A percentile compares a stretch with the other conserved stretches of the same genome.
Conservation (phyloP, 768 basidiomycete genomes). For the Podaxis sp. region DNA sequence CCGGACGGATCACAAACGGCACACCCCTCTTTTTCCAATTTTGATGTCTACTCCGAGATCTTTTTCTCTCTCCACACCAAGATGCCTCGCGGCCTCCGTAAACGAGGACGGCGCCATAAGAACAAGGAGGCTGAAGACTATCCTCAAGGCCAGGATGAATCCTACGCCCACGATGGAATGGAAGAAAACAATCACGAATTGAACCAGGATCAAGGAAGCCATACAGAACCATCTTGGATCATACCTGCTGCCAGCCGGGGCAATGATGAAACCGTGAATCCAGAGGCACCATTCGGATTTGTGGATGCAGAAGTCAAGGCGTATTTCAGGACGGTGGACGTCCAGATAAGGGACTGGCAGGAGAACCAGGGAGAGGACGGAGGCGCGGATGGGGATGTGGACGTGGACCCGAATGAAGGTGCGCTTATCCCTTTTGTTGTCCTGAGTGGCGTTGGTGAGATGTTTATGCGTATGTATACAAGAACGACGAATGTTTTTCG, state of each 20-base stretch:
- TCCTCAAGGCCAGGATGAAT: conserved; percentile 12
- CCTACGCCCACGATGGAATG: conserved; percentile 1
- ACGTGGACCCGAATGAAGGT: conserved; percentile 74
- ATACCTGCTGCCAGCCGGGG: conserved; percentile 36
- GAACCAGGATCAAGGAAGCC: conserved; percentile 18
- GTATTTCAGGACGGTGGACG: conserved; percentile 87
- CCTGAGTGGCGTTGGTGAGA: background rate
- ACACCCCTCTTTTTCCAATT: background rate
- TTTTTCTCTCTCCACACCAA: background rate
- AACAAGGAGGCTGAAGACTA: conserved; percentile 36
- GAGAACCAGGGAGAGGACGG: conserved; percentile 42
- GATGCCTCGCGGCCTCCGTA: conserved; percentile 77
- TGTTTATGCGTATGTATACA: conserved; percentile 12
- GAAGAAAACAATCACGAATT: conserved; percentile 17
- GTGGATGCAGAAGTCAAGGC: conserved; percentile 90
- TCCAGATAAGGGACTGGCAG: conserved; percentile 88
- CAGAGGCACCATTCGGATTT: conserved; percentile 85
- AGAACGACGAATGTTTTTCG: conserved; percentile 78
- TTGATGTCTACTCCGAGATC: background rate
- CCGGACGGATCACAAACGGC: conserved; percentile 4
- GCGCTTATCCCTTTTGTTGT: conserved; percentile 20
- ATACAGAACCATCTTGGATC: conserved; percentile 71
- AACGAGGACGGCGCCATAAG: conserved; percentile 77
- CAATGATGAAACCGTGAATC: conserved; percentile 37
- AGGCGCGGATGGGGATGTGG: conserved; percentile 37